Evolutionary conservation across 805 yeast species (phyloP).

Genomic region (Teunomyces cretensis): DNA sequence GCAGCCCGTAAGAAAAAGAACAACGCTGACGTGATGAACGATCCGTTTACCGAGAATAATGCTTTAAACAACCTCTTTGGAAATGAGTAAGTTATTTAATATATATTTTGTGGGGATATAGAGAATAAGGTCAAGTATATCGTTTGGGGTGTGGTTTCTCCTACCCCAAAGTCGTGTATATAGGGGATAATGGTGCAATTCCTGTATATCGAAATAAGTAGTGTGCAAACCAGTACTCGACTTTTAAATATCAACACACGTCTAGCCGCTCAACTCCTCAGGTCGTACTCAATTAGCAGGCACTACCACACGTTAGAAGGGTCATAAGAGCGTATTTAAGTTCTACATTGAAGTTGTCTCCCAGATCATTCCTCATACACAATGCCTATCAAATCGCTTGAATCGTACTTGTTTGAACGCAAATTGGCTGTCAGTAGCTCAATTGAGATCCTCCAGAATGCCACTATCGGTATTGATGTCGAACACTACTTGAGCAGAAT

Average conservation of each 20-base stretch:
- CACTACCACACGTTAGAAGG: too few relatives aligned
- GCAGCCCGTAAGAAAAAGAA: conserved; percentile 49
- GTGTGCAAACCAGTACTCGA: too few relatives aligned
- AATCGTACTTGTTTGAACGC: conserved; percentile 66
- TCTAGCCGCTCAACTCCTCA: too few relatives aligned
- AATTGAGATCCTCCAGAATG: conserved; percentile 60
- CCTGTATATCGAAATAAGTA: too few relatives aligned
- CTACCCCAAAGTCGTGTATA: too few relatives aligned
- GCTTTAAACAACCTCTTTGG: conserved; percentile 62
- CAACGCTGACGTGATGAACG: conserved; percentile 58
- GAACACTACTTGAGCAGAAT: conserved; percentile 71
- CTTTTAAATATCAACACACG: too few relatives aligned
- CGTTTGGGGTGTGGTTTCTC: too few relatives aligned
- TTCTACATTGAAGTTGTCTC: too few relatives aligned
- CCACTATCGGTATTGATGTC: conserved; percentile 81
- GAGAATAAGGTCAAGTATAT: neutral
- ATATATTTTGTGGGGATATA: neutral
- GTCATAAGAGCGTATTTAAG: too few relatives aligned
- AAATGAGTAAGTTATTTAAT: conserved; percentile 26
- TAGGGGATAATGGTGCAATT: too few relatives aligned
- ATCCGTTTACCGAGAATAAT: conserved; percentile 70
- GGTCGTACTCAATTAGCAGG: too few relatives aligned
- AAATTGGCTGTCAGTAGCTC: conserved; percentile 60
- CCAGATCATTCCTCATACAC: neutral
- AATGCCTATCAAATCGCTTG: conserved; percentile 57